Evolutionary conservation across 495 filamentous ascomycete genomes (phyloP).

Genomic region (Hyaloscypha hepaticicola): DNA sequence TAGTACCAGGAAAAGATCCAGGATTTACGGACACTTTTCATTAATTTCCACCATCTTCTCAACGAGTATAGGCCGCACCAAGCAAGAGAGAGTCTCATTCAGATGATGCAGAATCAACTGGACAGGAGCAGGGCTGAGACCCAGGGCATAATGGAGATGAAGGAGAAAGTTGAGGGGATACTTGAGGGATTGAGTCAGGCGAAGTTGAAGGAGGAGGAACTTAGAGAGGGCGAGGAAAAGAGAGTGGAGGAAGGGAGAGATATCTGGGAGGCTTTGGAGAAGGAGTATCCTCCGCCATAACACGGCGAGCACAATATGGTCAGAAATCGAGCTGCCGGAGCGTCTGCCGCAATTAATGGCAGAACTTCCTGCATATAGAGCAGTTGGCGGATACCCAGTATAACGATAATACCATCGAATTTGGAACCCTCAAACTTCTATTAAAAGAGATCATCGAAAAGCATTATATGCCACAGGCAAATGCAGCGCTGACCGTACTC

Average conservation of each 20-base stretch:
- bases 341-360: too few species aligned
- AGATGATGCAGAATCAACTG: slow-evolving; percentile 89
- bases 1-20: slow-evolving; percentile 61
- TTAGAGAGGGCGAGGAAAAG: slow-evolving; percentile 15
- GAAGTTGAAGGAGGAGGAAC: slow-evolving; percentile 29
- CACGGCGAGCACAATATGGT: not conserved
- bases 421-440: not conserved
- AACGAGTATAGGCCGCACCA: slow-evolving; percentile 97
- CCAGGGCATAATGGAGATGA: slow-evolving; percentile 67
- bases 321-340: not conserved
- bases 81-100: slow-evolving; percentile 83
- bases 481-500: not conserved
- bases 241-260: slow-evolving; percentile 22
- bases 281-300: slow-evolving; percentile 8
- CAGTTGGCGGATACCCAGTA: too few species aligned
- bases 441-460: not conserved
- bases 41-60: slow-evolving; percentile 86
- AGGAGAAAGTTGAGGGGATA: slow-evolving; percentile 67
- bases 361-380: too few species aligned
- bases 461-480: not conserved
- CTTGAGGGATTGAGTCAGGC: slow-evolving; percentile 61
- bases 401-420: not conserved
- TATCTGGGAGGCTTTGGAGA: slow-evolving; percentile 29
- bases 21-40: slow-evolving; percentile 74
- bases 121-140: slow-evolving; percentile 74